These are phyloP conservation scores for Salix dunnii DNA, from an alignment of 345 rosid genomes.

Conservation along the genomic window DNA sequence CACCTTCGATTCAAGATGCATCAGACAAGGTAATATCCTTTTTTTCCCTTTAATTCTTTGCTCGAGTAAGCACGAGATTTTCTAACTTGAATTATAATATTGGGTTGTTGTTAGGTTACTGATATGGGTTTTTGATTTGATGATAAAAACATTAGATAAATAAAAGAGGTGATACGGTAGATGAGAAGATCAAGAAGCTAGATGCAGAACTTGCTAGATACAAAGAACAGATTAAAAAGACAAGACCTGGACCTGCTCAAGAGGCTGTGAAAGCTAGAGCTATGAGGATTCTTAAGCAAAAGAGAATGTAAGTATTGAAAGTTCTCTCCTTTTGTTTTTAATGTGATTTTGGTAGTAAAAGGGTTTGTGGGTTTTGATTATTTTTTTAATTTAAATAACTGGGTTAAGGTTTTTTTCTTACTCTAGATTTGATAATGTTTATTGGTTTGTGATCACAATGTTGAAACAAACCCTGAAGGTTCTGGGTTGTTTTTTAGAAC, in stretches of 20 bases:
- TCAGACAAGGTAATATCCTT: slow-evolving; percentile 61
- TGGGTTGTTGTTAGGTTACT: background rate
- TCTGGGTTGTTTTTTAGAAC: background rate
- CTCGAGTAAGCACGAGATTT: background rate
- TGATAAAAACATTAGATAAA: slow-evolving; percentile 42
- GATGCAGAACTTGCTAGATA: slow-evolving; percentile 69
- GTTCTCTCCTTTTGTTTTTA: background rate
- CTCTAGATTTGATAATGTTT: background rate
- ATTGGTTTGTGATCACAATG: background rate
- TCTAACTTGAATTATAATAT: background rate
- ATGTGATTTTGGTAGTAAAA: background rate
- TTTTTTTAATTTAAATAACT: background rate
- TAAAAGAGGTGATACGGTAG: slow-evolving; percentile 87
- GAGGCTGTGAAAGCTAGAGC: slow-evolving; percentile 92
- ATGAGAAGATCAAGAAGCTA: slow-evolving; percentile 78
- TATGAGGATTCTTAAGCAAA: slow-evolving; percentile 84
- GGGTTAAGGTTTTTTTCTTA: background rate
- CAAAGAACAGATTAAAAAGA: slow-evolving; percentile 80
- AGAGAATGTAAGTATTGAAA: slow-evolving; percentile 58
- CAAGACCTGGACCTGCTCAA: slow-evolving; percentile 91
- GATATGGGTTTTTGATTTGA: background rate
- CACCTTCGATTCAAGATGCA: slow-evolving; percentile 79
- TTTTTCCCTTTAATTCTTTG: background rate
- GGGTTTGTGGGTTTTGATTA: background rate
- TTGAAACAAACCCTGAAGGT: background rate